Evolutionary conservation across 495 filamentous ascomycete genomes (phyloP).

Genomic region (Platismatia glauca): DNA sequence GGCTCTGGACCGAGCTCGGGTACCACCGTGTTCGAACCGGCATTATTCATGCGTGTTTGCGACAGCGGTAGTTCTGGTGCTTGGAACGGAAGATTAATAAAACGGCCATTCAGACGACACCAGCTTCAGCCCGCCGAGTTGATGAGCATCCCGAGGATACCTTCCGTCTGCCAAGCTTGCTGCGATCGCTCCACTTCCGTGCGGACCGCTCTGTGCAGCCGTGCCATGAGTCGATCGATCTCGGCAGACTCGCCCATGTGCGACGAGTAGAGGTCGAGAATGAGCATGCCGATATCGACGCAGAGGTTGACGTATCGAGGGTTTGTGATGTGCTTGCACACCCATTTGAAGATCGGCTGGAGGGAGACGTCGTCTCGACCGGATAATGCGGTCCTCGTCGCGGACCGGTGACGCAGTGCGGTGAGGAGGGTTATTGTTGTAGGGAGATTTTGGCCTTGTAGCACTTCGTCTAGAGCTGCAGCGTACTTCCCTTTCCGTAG

Average conservation of each 20-base stretch:
- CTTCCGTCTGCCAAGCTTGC: conserved; percentile 63
- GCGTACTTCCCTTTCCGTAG: conserved; percentile 71
- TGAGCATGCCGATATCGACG: conserved; percentile 66
- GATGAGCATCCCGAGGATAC: conserved; percentile 72
- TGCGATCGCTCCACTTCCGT: conserved; percentile 73
- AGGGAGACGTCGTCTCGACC: conserved; percentile 76
- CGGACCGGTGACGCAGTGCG: conserved; percentile 78
- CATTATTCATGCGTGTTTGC: conserved; percentile 20
- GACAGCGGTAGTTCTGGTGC: conserved; percentile 40
- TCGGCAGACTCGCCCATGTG: conserved; percentile 65
- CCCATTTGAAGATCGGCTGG: conserved; percentile 75
- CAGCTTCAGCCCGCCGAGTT: conserved; percentile 8
- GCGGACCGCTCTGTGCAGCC: conserved; percentile 58
- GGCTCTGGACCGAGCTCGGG: neutral
- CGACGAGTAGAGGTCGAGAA: conserved; percentile 80
- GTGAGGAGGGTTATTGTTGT: conserved; percentile 66
- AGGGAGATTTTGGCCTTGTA: conserved; percentile 45
- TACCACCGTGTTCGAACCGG: neutral
- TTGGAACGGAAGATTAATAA: conserved; percentile 42
- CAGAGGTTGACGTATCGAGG: conserved; percentile 67
- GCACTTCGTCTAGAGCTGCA: conserved; percentile 67
- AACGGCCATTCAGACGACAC: neutral
- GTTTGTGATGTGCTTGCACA: conserved; percentile 66
- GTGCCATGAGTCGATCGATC: conserved; percentile 56
- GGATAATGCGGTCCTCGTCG: conserved; percentile 69